These are phyloP conservation scores for Diphasiastrum complanatum DNA, from an alignment of 83 land plant genomes.

Conservation along the genomic window DNA sequence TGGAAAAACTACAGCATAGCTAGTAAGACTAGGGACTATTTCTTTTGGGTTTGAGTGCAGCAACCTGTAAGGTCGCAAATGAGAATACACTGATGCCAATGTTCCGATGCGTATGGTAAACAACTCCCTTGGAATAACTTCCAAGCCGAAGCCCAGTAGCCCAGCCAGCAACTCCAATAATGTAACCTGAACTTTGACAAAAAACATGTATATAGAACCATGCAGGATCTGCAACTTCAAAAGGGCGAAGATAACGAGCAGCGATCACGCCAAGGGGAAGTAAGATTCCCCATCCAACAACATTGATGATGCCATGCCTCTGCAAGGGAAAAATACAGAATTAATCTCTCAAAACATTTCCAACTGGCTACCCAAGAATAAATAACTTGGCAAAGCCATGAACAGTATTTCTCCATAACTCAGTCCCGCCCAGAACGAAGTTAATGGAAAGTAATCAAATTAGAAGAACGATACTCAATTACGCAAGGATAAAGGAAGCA, in stretches of 20 bases:
- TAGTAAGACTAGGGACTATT: background rate
- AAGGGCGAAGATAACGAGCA: constrained; percentile 76
- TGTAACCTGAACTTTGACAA: constrained; percentile 46
- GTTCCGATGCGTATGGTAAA: constrained; percentile 54
- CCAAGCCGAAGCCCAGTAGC: constrained; percentile 59
- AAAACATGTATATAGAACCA: constrained; percentile 88
- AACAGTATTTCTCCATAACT: too few species aligned
- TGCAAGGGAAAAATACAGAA: background rate
- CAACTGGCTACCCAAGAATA: background rate
- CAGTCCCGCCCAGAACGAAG: too few species aligned
- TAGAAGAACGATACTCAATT: too few species aligned
- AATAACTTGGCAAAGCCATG: constrained; percentile 19
- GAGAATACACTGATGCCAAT: constrained; percentile 60
- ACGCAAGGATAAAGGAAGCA: too few species aligned
- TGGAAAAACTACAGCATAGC: background rate
- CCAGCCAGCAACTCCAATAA: constrained; percentile 63
- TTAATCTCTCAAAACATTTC: background rate
- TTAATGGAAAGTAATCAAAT: too few species aligned
- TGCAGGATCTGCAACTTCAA: constrained; percentile 38
- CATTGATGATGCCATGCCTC: constrained; percentile 56
- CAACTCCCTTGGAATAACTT: constrained; percentile 32
- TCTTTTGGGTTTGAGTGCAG: too few species aligned
- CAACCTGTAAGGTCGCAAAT: constrained; percentile 60
- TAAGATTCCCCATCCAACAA: constrained; percentile 75
- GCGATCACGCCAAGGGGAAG: constrained; percentile 65